Evolutionary conservation across 2,329 filamentous ascomycete species (phyloP).

Genomic region (Sporothrix brunneoviolacea): DNA sequence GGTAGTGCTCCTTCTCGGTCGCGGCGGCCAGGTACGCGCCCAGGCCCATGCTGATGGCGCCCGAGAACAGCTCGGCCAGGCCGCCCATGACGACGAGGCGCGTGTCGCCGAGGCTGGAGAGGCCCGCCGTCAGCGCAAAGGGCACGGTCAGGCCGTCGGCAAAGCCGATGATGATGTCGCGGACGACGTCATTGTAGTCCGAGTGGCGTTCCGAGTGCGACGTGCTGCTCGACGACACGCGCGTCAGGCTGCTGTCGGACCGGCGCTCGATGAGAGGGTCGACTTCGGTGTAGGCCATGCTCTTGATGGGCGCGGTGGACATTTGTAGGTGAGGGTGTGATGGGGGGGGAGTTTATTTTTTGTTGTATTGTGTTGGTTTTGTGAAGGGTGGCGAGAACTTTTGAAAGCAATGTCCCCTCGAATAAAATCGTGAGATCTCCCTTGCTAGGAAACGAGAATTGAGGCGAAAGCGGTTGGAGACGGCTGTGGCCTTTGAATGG

Average conservation of each 20-base stretch:
- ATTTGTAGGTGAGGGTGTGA: neutral
- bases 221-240: slow-evolving; percentile 13
- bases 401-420: too few species aligned
- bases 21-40: slow-evolving; percentile 64
- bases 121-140: slow-evolving; percentile 69
- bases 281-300: slow-evolving; percentile 11
- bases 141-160: slow-evolving; percentile 74
- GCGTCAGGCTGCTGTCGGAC: slow-evolving; percentile 18
- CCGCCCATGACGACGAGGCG: slow-evolving; percentile 65
- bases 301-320: slow-evolving; percentile 9
- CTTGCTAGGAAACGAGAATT: too few species aligned
- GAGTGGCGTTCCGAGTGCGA: slow-evolving; percentile 20
- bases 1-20: slow-evolving; percentile 47
- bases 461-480: neutral
- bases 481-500: neutral
- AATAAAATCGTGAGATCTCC: too few species aligned
- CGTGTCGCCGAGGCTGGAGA: slow-evolving; percentile 59
- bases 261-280: slow-evolving; percentile 19
- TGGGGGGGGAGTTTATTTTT: neutral
- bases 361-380: too few species aligned
- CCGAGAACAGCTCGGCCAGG: slow-evolving; percentile 67
- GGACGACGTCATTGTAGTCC: slow-evolving; percentile 40
- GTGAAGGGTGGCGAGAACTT: neutral
- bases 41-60: slow-evolving; percentile 71
- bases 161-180: slow-evolving; percentile 67